Evolutionary conservation across 495 filamentous ascomycete species (phyloP), one percentile per base, ranked within the genome.

Genomic region (Aspergillus homomorphus): DNA sequence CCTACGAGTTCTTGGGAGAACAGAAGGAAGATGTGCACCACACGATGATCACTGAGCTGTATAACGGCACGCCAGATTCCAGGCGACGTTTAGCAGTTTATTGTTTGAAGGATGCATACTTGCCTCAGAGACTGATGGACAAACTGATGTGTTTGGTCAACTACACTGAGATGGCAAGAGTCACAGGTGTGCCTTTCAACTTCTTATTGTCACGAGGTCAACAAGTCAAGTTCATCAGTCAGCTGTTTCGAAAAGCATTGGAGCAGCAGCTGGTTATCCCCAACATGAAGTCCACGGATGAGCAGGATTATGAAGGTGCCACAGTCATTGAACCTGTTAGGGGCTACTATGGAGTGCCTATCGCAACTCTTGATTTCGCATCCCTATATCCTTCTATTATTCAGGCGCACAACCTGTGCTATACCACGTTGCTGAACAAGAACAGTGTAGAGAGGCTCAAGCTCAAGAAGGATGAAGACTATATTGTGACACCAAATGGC

Each of bases 1-100:
- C 87, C 52, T 87, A 92, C n/a, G 90, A 98, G 57, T 99, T 99
- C 65, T 76, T 99, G 53, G 89, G 91, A 21, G 94, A 99, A 67
- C 94, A 98, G 69, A 99, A 99, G 68, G 94, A 99, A 73, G 94
- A 99, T 72, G 94, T 99, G 1, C 95, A 99, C 66, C 86, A 98
- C 71, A 96, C 90, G 6, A 99, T 99, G 90, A 99, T 99, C 69
- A 98, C 95, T 0, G 95, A 97, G 64, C 76, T 99, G 1, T 96
- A 90, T 75, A 97, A 98, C 66, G 94, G 94, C 23, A 96, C 92
- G 0, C 85, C 92, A 0, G 93, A 97, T 66, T 95, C 92, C 9
- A 78, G 94, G 54, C 87, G 95, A 58, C 83, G 94, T 69, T 72
- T 99, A 42, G 94, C 94, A 1, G 85, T 99, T 3, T 99, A 99